These are phyloP conservation scores for Diaporthe ampelina DNA, from an alignment of 2,329 filamentous ascomycete genomes.

Conservation along the genomic window DNA sequence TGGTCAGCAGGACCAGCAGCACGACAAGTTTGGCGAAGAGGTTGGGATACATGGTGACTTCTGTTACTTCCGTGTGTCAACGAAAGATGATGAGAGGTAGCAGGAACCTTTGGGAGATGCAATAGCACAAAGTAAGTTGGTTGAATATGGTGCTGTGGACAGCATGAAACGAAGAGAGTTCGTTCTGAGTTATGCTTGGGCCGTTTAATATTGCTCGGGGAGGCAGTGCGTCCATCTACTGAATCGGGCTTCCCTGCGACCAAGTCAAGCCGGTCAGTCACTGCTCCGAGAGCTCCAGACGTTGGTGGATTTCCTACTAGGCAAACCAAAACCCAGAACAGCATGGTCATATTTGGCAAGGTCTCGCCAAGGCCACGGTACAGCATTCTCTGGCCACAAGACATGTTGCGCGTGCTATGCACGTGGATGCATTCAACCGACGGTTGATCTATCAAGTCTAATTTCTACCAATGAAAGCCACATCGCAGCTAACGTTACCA, in stretches of 20 bases:
- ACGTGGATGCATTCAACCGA: slow-evolving; percentile 42
- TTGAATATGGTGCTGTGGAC: neutral
- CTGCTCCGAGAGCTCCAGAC: too few species aligned
- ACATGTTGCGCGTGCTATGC: neutral
- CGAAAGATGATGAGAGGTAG: neutral
- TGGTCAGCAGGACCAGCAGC: neutral
- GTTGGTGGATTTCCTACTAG: too few species aligned
- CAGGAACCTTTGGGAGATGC: neutral
- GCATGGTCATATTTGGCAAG: neutral
- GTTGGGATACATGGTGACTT: neutral
- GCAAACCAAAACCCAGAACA: too few species aligned
- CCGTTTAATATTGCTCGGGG: neutral
- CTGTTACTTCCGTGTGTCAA: neutral
- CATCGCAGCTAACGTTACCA: neutral
- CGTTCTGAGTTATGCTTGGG: neutral
- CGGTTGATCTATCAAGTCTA: neutral
- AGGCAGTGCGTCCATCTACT: neutral
- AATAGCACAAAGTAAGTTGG: neutral
- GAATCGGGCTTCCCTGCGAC: neutral
- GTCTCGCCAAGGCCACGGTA: neutral
- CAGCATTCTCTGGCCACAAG: neutral
- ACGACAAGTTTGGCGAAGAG: neutral
- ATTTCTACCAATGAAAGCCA: neutral
- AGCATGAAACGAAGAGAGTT: neutral
- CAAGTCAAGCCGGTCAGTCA: neutral